Evolutionary conservation across 371 early-diverging fungal genomes (phyloP), one percentile per base, ranked within the genome.

Genomic region (Mortierella sp.): DNA sequence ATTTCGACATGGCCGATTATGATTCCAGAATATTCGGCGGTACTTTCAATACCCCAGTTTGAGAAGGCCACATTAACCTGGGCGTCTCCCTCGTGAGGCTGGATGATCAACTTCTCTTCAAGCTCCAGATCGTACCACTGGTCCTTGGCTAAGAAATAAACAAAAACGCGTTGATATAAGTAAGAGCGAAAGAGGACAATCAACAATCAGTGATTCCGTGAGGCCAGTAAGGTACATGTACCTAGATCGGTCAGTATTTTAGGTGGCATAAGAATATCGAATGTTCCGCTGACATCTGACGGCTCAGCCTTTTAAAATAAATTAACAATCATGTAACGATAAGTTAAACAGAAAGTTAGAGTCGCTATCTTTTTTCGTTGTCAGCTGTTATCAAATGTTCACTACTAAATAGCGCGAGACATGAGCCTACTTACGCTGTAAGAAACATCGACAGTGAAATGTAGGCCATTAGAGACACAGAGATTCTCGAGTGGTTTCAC

Each of bases 81-180:
- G 13, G 75, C 65, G 15, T 6, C 24, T 36, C 72, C 76, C 4
- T 33, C 60, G 43, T 81, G 81, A 0, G 81, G 81, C 3, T 65
- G 76, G 21, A 81, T 66, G 0, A 65, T n/a, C 38, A 81, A 32
- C 28, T 60, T 67, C 22, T 81, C 81, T 47, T 82, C 82, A 1
- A 82, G 64, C 2, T 64, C 70, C 55, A 82, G 48, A 48, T 82
- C 50, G 60, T 67, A 62, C 82, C 82, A 82, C 2, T 50, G 65
- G 24, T 72, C 62, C 24, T 63, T 61, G 21, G 48, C 82, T 82
- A 58, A 13, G 10, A 13, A 13, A 55, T 55, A 55, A 55, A 55
- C 22, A 8, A 55, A 55, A 28, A 28, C 13, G 32, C 11, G 55
- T 55, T 16, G 55, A n/a, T 55, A 1, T 13, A 48, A 21, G 9